These are phyloP conservation scores for Backusella sp. DNA, from an alignment of 192 early-diverging fungal genomes.

Conservation along the genomic window DNA sequence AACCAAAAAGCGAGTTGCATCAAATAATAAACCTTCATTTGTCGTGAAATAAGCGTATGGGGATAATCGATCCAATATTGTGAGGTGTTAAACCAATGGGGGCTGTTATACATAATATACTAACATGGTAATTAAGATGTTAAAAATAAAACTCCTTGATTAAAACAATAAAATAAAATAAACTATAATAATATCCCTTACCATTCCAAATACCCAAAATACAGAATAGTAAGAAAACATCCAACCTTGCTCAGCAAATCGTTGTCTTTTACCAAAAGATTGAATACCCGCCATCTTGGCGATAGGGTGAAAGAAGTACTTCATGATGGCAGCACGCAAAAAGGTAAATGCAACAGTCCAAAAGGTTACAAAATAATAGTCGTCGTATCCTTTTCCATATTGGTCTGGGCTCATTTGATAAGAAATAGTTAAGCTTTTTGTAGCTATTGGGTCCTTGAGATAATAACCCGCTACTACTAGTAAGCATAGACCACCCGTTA, in stretches of 20 bases:
- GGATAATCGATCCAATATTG: conserved; percentile 76
- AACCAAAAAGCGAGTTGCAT: conserved; percentile 78
- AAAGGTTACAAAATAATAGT: conserved; percentile 60
- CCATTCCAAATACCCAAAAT: conserved; percentile 68
- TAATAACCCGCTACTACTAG: conserved; percentile 11
- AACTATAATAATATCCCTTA: conserved; percentile 23
- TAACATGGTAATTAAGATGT: conserved; percentile 22
- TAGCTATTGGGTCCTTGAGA: conserved; percentile 12
- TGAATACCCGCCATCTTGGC: conserved; percentile 39
- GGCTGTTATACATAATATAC: conserved; percentile 66
- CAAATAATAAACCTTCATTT: conserved; percentile 73
- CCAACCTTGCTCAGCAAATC: conserved; percentile 79
- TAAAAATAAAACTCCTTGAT: not conserved
- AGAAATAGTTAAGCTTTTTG: conserved; percentile 21
- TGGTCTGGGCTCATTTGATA: not conserved
- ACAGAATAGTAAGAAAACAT: conserved; percentile 61
- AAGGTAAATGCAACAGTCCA: conserved; percentile 69
- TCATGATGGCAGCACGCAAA: conserved; percentile 57
- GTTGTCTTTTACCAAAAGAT: conserved; percentile 37
- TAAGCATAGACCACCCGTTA: conserved; percentile 14
- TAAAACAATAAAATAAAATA: not conserved
- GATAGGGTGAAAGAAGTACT: conserved; percentile 46
- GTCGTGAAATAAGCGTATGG: conserved; percentile 50
- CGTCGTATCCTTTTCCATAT: conserved; percentile 53
- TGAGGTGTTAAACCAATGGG: conserved; percentile 72